These are phyloP conservation scores for Clavulina sp. DNA, from an alignment of 768 basidiomycete genomes.

Conservation along the genomic window DNA sequence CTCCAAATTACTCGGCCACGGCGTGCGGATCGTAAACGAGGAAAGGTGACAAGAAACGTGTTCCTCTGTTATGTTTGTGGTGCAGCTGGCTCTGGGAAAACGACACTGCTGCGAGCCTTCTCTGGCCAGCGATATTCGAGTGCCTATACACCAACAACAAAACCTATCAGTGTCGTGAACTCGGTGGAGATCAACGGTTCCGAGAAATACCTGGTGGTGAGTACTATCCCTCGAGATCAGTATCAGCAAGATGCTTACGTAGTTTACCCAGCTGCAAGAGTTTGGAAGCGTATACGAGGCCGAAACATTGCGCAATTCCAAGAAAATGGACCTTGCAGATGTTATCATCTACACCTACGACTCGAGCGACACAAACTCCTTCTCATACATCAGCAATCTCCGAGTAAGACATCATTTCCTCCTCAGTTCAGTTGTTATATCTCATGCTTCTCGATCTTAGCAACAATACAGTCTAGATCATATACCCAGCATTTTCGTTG, in stretches of 20 bases:
- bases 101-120: slow-evolving; percentile 67
- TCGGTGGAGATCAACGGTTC: slow-evolving; percentile 85
- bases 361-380: slow-evolving; percentile 96
- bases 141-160: slow-evolving; percentile 75
- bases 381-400: slow-evolving; percentile 93
- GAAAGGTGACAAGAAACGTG: slow-evolving; percentile 78
- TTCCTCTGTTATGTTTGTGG: slow-evolving; percentile 90
- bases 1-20: slow-evolving; percentile 72
- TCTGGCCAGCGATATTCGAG: slow-evolving; percentile 62
- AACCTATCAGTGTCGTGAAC: slow-evolving; percentile 83
- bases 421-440: background rate
- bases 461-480: slow-evolving; percentile 95
- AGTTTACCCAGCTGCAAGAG: slow-evolving; percentile 60
- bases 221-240: slow-evolving; percentile 19
- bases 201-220: slow-evolving; percentile 90
- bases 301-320: slow-evolving; percentile 71
- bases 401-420: slow-evolving; percentile 36
- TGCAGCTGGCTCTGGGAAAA: slow-evolving; percentile 92
- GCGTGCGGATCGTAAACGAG: slow-evolving; percentile 68
- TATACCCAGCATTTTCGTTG: slow-evolving; percentile 90
- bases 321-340: slow-evolving; percentile 84
- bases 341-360: slow-evolving; percentile 93
- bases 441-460: slow-evolving; percentile 22
- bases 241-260: slow-evolving; percentile 1
- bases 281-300: slow-evolving; percentile 93